Conservation (phyloP, 805 yeast species). For the Suhomyces vadensis region DNA sequence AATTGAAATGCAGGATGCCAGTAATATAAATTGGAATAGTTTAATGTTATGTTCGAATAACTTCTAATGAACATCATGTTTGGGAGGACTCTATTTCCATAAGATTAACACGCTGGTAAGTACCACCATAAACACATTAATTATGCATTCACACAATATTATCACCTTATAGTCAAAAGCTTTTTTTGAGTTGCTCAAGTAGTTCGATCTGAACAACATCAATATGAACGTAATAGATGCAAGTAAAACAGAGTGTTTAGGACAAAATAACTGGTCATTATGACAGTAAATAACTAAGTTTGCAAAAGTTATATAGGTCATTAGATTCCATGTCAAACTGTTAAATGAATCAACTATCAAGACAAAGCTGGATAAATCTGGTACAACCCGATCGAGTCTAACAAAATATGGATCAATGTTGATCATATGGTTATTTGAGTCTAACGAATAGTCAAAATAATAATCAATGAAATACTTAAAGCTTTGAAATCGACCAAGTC, state of each 20-base stretch:
- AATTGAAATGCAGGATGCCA: constrained; percentile 3
- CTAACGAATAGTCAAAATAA: constrained; percentile 25
- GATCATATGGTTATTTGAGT: constrained; percentile 19
- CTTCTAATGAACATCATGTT: too few species aligned
- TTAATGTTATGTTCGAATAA: too few species aligned
- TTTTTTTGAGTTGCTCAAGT: constrained; percentile 11
- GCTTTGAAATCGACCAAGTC: constrained; percentile 4
- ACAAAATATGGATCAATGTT: constrained; percentile 28
- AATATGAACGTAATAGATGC: constrained; percentile 7
- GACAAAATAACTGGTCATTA: constrained; percentile 3
- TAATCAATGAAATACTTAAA: constrained; percentile 18
- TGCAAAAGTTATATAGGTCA: constrained; percentile 11
- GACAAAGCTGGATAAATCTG: constrained; percentile 15
- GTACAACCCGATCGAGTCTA: constrained; percentile 19
- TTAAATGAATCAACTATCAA: constrained; percentile 12
- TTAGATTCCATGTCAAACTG: constrained; percentile 19
- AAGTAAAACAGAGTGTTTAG: constrained; percentile 4
- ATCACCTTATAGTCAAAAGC: constrained; percentile 4
- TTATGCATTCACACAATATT: constrained; percentile 3
- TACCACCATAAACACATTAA: constrained; percentile 2
- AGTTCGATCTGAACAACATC: constrained; percentile 24
- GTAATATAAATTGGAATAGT: too few species aligned
- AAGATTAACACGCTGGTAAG: background rate
- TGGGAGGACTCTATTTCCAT: too few species aligned
- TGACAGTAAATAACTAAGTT: constrained; percentile 1